phyloP scores from a whole-genome alignment of 768 basidiomycete genomes.

The Mycena floridula region DNA sequence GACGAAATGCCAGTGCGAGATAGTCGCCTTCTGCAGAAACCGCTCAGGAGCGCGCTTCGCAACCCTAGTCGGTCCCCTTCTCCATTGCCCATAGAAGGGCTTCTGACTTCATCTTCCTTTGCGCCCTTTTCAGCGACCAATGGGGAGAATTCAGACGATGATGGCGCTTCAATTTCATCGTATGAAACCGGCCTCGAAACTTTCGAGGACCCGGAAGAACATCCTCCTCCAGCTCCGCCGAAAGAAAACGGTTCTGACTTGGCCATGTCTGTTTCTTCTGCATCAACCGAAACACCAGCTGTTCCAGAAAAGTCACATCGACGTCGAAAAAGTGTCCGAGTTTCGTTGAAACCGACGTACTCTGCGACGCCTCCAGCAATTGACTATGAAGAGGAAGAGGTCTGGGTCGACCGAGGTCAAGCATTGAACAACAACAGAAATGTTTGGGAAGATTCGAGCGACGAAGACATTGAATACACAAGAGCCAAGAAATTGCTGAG shows the following conservation, averaged over 20 bases:
- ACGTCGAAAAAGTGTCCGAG: slow-evolving; percentile 68
- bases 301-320: slow-evolving; percentile 14
- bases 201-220: slow-evolving; percentile 29
- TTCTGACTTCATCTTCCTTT: neutral
- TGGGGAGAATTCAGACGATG: slow-evolving; percentile 23
- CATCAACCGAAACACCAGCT: slow-evolving; percentile 10
- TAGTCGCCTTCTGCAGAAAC: slow-evolving; percentile 34
- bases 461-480: slow-evolving; percentile 65
- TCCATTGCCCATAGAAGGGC: slow-evolving; percentile 21
- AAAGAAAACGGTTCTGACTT: slow-evolving; percentile 8
- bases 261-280: slow-evolving; percentile 8
- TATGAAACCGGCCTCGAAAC: slow-evolving; percentile 63
- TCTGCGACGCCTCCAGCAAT: slow-evolving; percentile 64
- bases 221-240: slow-evolving; percentile 8
- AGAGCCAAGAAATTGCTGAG: slow-evolving; percentile 49
- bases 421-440: slow-evolving; percentile 9
- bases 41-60: slow-evolving; percentile 59
- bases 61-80: slow-evolving; percentile 46
- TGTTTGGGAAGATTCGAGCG: slow-evolving; percentile 69
- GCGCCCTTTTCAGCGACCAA: neutral
- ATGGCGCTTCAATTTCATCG: slow-evolving; percentile 48
- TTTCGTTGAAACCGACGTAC: slow-evolving; percentile 73
- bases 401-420: slow-evolving; percentile 12
- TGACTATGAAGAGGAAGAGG: slow-evolving; percentile 36
- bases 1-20: neutral